Evolutionary conservation across 192 early-diverging fungal genomes (phyloP).

Genomic region (Backusella westeae): DNA sequence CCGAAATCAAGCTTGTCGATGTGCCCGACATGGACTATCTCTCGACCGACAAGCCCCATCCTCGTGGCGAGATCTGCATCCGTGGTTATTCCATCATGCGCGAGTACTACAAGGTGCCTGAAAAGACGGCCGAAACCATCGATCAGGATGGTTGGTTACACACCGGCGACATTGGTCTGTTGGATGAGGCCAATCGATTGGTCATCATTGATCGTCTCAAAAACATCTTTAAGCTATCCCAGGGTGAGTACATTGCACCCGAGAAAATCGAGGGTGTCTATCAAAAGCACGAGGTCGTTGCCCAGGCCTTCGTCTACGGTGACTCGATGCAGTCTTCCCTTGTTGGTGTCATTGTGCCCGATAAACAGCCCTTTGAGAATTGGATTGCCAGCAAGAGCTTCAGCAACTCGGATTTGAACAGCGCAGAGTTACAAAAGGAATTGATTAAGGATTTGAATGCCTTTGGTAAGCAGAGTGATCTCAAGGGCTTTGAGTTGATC

Average conservation of each 20-base stretch:
- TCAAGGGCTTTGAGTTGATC: conserved; percentile 90
- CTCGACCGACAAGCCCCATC: conserved; percentile 72
- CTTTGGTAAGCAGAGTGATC: conserved; percentile 60
- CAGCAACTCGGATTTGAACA: conserved; percentile 18
- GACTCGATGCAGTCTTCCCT: conserved; percentile 84
- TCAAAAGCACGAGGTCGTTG: conserved; percentile 67
- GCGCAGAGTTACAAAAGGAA: conserved; percentile 47
- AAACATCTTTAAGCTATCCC: conserved; percentile 80
- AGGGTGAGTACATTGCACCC: conserved; percentile 92
- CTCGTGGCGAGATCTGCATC: conserved; percentile 91
- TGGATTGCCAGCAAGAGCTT: conserved; percentile 56
- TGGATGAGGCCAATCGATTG: conserved; percentile 71
- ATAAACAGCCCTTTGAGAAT: conserved; percentile 58
- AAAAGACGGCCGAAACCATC: conserved; percentile 80
- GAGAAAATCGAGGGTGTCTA: conserved; percentile 87
- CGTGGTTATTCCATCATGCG: conserved; percentile 73
- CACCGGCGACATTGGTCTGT: conserved; percentile 85
- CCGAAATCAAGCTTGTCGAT: conserved; percentile 86
- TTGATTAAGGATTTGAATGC: conserved; percentile 55
- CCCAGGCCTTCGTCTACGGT: conserved; percentile 93
- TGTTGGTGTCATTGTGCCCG: conserved; percentile 86
- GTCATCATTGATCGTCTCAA: conserved; percentile 86
- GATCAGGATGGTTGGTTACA: conserved; percentile 83
- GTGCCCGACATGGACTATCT: conserved; percentile 89
- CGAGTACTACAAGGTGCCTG: conserved; percentile 82